These are phyloP conservation scores for Artomyces pyxidatus DNA, from an alignment of 768 basidiomycete genomes.

Conservation along the genomic window DNA sequence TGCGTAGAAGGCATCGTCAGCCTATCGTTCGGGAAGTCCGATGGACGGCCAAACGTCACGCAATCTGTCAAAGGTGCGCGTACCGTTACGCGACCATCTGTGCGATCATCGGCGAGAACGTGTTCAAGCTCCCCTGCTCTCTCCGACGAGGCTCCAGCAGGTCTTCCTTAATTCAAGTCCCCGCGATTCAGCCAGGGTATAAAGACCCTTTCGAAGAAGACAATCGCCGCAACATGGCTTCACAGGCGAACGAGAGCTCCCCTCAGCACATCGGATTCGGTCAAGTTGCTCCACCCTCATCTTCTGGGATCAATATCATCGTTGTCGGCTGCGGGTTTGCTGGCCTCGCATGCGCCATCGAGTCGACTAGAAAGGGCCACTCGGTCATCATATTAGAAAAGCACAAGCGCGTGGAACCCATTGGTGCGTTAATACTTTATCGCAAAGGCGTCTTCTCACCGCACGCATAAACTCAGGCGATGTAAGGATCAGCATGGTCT, in stretches of 20 bases:
- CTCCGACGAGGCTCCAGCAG: not conserved
- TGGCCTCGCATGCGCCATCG: conserved; percentile 24
- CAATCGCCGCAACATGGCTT: not conserved
- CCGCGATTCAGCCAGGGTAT: not conserved
- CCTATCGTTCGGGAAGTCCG: not conserved
- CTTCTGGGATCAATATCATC: conserved; percentile 15
- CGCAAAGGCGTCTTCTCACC: too few relatives aligned
- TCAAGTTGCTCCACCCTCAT: not conserved
- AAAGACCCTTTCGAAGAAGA: not conserved
- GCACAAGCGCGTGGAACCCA: conserved; percentile 10
- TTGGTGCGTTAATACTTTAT: conserved; percentile 12
- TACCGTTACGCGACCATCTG: not conserved
- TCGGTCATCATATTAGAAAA: conserved; percentile 19
- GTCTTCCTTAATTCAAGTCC: not conserved
- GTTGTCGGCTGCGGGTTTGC: conserved; percentile 21
- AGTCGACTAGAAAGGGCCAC: conserved; percentile 18
- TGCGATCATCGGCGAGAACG: not conserved
- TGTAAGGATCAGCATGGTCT: conserved; percentile 2
- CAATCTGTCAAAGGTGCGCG: not conserved
- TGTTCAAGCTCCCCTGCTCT: not conserved
- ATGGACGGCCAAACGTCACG: not conserved
- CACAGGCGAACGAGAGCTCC: not conserved
- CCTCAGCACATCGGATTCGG: not conserved
- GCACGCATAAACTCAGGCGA: conserved; percentile 6
- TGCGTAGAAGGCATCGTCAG: too few relatives aligned